Evolutionary conservation across 495 filamentous ascomycete genomes (phyloP).

Genomic region (Hypoxylon subgilvum): DNA sequence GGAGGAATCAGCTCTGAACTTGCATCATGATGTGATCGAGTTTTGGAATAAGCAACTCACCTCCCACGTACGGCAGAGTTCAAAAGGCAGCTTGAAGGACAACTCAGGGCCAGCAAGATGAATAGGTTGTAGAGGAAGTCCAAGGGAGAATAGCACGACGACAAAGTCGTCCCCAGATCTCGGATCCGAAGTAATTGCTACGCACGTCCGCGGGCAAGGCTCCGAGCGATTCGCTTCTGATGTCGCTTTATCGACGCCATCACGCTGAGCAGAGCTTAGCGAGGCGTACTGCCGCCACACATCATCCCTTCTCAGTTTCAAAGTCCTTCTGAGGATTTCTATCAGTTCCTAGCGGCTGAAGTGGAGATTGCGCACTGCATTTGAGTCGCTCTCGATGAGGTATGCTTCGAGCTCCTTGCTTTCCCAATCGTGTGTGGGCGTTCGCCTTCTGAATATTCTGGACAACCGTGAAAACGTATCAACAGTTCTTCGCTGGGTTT

Average conservation of each 20-base stretch:
- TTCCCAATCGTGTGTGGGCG: background rate
- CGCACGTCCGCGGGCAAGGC: conserved; percentile 1
- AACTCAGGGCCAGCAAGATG: background rate
- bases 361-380: conserved; percentile 2
- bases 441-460: background rate
- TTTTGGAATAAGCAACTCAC: conserved; percentile 3
- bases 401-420: conserved; percentile 17
- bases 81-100: conserved; percentile 12
- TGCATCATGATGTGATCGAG: too few species aligned
- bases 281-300: conserved; percentile 12
- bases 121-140: background rate
- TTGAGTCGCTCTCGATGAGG: conserved; percentile 9
- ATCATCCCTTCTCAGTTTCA: background rate
- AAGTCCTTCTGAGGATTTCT: background rate
- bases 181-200: conserved; percentile 4
- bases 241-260: background rate
- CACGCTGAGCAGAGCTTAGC: background rate
- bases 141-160: conserved; percentile 4
- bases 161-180: background rate
- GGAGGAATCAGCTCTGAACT: background rate
- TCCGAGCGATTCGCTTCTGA: conserved; percentile 4
- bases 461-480: background rate
- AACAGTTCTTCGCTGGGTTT: background rate
- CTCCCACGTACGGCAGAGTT: conserved; percentile 24
- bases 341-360: conserved; percentile 2